These are phyloP conservation scores for Dendrobium nobile DNA, from an alignment of 106 monocot species.

Conservation along the genomic window DNA sequence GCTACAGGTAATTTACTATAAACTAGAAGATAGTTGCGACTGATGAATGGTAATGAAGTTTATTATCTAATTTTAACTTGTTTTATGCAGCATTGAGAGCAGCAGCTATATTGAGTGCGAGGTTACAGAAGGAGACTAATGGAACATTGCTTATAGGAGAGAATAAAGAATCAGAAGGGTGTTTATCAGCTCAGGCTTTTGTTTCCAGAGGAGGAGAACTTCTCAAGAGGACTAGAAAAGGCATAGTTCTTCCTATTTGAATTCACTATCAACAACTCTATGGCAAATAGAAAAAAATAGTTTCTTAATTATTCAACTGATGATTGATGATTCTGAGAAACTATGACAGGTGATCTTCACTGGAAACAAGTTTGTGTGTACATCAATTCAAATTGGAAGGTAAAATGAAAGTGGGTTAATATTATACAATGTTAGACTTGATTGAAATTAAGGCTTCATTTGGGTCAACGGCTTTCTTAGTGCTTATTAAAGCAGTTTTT, in stretches of 20 bases:
- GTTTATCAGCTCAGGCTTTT: slow-evolving; percentile 28
- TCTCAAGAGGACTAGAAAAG: slow-evolving; percentile 58
- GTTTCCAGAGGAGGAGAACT: slow-evolving; percentile 43
- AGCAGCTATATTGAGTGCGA: slow-evolving; percentile 39
- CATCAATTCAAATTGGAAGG: slow-evolving; percentile 40
- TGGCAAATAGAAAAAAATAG: not conserved
- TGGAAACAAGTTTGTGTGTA: slow-evolving; percentile 50
- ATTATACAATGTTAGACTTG: not conserved
- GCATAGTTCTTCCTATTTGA: slow-evolving; percentile 8
- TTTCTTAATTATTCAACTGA: not conserved
- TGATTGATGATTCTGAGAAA: not conserved
- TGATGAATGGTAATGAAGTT: not conserved
- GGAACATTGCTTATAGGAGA: slow-evolving; percentile 10
- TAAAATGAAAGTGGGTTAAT: not conserved
- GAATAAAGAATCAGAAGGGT: slow-evolving; percentile 18
- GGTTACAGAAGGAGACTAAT: slow-evolving; percentile 33
- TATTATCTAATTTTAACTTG: not conserved
- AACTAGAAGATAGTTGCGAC: not conserved
- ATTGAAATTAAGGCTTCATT: too few relatives aligned
- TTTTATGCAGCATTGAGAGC: slow-evolving; percentile 35
- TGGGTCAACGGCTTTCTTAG: too few relatives aligned
- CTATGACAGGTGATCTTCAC: slow-evolving; percentile 35
- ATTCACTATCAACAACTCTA: too few relatives aligned
- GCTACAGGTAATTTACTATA: not conserved
- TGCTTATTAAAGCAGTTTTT: too few relatives aligned